Conservation (phyloP, 2,329 filamentous ascomycete genomes). For the Fusarium protoensiforme region DNA sequence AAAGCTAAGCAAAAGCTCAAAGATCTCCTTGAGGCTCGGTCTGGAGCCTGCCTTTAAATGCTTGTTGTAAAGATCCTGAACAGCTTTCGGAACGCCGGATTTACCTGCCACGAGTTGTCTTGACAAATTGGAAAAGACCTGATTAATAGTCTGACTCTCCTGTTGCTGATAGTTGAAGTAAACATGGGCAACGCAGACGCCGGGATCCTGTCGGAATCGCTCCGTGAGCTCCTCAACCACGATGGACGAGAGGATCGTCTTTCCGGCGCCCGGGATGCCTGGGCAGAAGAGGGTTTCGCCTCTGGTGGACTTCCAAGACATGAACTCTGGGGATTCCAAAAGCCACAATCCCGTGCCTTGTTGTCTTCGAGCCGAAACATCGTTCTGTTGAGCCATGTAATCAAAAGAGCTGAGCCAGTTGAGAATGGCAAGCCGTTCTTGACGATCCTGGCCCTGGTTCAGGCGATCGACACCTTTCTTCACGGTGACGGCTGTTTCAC, state of each 20-base stretch:
- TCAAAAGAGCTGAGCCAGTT: background rate
- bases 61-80: background rate
- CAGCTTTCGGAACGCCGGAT: background rate
- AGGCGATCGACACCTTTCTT: background rate
- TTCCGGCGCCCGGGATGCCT: conserved; percentile 49
- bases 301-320: conserved; percentile 34
- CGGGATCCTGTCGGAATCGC: conserved; percentile 11
- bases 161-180: conserved; percentile 47
- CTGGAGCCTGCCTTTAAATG: background rate
- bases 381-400: fast-evolving
- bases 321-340: fast-evolving
- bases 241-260: conserved; percentile 41
- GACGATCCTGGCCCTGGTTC: fast-evolving
- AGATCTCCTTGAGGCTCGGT: background rate
- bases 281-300: conserved; percentile 52
- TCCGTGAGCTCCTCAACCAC: conserved; percentile 20
- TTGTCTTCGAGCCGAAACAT: fast-evolving
- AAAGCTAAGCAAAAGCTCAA: background rate
- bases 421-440: background rate
- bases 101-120: conserved; percentile 45
- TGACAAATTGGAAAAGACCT: conserved; percentile 44
- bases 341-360: fast-evolving
- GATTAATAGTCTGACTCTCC: conserved; percentile 35
- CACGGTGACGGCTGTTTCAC: background rate
- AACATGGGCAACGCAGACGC: conserved; percentile 43